phyloP scores from a whole-genome alignment of 768 basidiomycete genomes.

The Pisolithus orientalis region DNA sequence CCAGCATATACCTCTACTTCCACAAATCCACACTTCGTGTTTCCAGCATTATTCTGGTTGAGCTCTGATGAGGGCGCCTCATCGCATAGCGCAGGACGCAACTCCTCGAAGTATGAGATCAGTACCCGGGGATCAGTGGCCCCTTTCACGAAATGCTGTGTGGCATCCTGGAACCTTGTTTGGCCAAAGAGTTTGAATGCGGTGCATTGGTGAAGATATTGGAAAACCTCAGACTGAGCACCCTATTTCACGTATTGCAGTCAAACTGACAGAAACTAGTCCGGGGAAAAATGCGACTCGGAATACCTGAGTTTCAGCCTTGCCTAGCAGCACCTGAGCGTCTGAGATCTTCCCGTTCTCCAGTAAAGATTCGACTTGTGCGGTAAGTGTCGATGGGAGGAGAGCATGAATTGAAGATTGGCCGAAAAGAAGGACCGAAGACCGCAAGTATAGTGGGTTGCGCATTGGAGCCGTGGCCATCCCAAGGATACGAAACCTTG shows the following conservation, averaged over 20 bases:
- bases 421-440: conserved; percentile 61
- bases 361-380: conserved; percentile 66
- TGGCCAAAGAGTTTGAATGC: conserved; percentile 75
- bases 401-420: conserved; percentile 57
- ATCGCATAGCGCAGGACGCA: conserved; percentile 60
- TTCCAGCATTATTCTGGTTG: neutral
- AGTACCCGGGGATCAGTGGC: conserved; percentile 80
- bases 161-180: conserved; percentile 81
- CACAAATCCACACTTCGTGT: conserved; percentile 32
- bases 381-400: conserved; percentile 63
- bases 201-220: conserved; percentile 75
- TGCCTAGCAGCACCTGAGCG: conserved; percentile 55
- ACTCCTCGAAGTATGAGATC: conserved; percentile 71
- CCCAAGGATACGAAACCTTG: neutral
- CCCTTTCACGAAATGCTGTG: conserved; percentile 69
- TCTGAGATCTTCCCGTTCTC: conserved; percentile 60
- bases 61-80: neutral
- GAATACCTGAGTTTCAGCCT: conserved; percentile 32
- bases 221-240: conserved; percentile 56
- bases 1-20: conserved; percentile 70
- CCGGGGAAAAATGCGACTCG: conserved; percentile 6
- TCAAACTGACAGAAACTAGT: neutral
- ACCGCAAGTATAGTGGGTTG: conserved; percentile 49
- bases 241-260: conserved; percentile 6
- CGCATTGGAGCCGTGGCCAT: conserved; percentile 12